Evolutionary conservation across 257 asterid genomes (phyloP), one percentile per base, ranked within the genome.

Genomic region (Penstemon newberryi): DNA sequence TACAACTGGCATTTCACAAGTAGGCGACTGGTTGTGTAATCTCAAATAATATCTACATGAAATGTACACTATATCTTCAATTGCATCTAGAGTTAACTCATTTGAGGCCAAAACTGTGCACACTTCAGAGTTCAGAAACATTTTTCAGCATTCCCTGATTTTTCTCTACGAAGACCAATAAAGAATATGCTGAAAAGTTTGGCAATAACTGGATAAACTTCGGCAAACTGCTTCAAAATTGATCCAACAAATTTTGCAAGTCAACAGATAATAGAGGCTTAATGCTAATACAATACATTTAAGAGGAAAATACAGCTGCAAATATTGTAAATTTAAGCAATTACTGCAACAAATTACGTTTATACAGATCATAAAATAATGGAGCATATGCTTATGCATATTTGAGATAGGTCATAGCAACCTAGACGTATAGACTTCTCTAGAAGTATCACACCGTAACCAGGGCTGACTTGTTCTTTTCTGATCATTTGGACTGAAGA

Each of bases 131-230:
- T 47, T 64, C 50, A 77, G 60, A 53, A 84, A 72, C 82, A 79
- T 73, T 64, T 80, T 74, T 78, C 83, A 53, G 78, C 84, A 81
- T 74, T 74, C 81, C 85, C 71, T 33, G 66, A 79, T 15, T 68
- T 70, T 64, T 69, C 65, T 53, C 70, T 19, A 53, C 49, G 64
- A 63, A 65, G 69, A 66, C 69, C 62, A 61, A 54, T 63, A 18
- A 49, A 72, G 33, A 63, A 15, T 64, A 66, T 49, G 66, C 80
- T 10, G 42, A 45, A 58, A 59, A 7, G 60, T 41, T 47, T 19
- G 66, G 49, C 33, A 46, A 59, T 41, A 50, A 56, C 44, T 39
- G 36, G 67, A 63, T 43, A 72, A 51, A 62, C 54, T 62, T 66
- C 74, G 43, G 71, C 70, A 37, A 18, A 55, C 36, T 37, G 44